Evolutionary conservation across 345 rosid species (phyloP), one percentile per base, ranked within the genome.

Genomic region (Lumnitzera racemosa): DNA sequence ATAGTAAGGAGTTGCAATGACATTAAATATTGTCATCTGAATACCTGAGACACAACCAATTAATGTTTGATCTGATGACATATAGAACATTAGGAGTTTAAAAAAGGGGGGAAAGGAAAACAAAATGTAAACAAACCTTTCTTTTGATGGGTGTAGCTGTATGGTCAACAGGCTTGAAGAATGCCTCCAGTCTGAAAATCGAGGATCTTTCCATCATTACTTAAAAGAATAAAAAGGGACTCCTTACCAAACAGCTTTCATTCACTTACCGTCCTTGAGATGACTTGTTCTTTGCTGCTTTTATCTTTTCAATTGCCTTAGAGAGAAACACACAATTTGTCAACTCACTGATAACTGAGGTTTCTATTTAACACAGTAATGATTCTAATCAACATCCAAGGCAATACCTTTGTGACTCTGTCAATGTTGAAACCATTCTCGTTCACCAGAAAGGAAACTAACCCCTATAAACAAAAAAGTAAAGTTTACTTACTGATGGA

Each of bases 381-480:
- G 43, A 36, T 36, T 3, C 10, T 36, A 36, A 25, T 16, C 14
- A 47, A 15, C 53, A 57, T 46, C 17, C 53, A 36, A 11, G 0
- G 25, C 60, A 62, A 63, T 36, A 90, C 97, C 96, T 92, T 92
- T 20, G 82, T 83, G 52, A 90, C 86, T 71, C 99, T 81, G 59
- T 88, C 96, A 43, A 75, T 70, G 65, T 78, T 86, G 82, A 94
- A 88, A 64, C 96, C 97, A 74, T 94, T 90, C 78, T 88, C 96
- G 75, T 77, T 84, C 70, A 94, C 92, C 69, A 94, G 76, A 73
- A 84, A 86, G 43, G 80, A 51, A 47, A 68, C 56, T 46, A 68
- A 46, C 12, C 63, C 72, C 67, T 68, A 51, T 23, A 57, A 68
- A 47, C 17, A 43, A 49, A 15, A 53, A 49, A 47, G 24, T 13